Evolutionary conservation across 306 rosid genomes (phyloP).

Genomic region (Vicia villosa): DNA sequence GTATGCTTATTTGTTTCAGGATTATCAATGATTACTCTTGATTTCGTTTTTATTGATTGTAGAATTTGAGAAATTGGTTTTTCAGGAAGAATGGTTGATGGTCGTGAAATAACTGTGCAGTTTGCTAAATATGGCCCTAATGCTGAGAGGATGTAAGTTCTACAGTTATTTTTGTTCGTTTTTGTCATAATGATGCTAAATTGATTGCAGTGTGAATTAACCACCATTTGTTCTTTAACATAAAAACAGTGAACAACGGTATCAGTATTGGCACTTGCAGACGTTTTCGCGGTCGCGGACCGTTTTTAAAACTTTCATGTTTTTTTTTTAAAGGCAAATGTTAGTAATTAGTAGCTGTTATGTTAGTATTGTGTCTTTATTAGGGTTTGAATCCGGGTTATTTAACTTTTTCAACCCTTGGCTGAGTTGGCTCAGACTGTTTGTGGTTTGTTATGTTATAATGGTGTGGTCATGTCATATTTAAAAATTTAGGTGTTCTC

Average conservation of each 20-base stretch:
- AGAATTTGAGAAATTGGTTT: neutral
- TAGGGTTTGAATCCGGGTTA: too few species aligned
- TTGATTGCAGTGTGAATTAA: too few species aligned
- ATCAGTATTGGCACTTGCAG: too few species aligned
- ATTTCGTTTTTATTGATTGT: neutral
- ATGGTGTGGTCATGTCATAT: neutral
- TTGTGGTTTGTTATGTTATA: neutral
- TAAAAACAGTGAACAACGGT: too few species aligned
- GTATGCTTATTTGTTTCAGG: neutral
- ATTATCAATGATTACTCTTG: neutral
- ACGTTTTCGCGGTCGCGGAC: too few species aligned
- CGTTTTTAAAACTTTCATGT: too few species aligned
- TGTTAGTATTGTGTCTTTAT: too few species aligned
- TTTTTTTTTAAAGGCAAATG: neutral
- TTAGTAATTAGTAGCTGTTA: too few species aligned
- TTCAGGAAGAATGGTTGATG: constrained; percentile 83
- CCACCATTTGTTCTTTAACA: too few species aligned
- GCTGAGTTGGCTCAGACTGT: too few species aligned
- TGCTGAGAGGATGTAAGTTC: constrained; percentile 87
- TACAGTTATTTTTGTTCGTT: neutral
- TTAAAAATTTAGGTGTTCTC: neutral
- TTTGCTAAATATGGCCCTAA: constrained; percentile 95
- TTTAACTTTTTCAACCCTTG: too few species aligned
- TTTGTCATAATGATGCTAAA: neutral
- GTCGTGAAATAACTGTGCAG: constrained; percentile 91